These are phyloP conservation scores for Melanogaster broomeanus DNA, from an alignment of 768 basidiomycete species.

Conservation along the genomic window DNA sequence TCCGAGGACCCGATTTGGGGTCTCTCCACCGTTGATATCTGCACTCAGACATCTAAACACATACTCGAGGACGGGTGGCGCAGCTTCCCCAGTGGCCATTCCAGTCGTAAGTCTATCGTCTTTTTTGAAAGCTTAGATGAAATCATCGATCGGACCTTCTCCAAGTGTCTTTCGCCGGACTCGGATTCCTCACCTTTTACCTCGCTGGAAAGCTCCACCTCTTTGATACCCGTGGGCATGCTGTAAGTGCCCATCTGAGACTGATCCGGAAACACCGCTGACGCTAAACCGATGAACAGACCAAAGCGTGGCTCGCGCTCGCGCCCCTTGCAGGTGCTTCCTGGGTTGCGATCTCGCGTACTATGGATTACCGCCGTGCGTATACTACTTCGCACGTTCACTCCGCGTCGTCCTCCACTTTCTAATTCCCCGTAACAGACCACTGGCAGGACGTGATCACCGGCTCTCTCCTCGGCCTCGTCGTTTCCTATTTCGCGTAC, in stretches of 20 bases:
- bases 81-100: conserved; percentile 91
- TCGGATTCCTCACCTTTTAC: conserved; percentile 88
- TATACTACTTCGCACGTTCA: conserved; percentile 9
- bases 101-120: conserved; percentile 60
- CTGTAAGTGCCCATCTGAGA: conserved; percentile 42
- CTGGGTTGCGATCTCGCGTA: conserved; percentile 79
- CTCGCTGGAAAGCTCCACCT: conserved; percentile 89
- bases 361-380: conserved; percentile 89
- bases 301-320: conserved; percentile 82
- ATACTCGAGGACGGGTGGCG: conserved; percentile 81
- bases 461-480: conserved; percentile 73
- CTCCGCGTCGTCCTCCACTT: neutral
- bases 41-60: conserved; percentile 63
- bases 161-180: conserved; percentile 86
- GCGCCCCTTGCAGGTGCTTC: conserved; percentile 74
- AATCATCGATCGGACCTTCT: neutral
- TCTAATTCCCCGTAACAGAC: conserved; percentile 45
- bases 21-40: conserved; percentile 69
- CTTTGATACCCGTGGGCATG: conserved; percentile 78
- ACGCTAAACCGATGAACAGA: conserved; percentile 30
- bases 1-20: conserved; percentile 69
- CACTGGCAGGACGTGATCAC: conserved; percentile 91
- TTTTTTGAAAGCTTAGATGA: neutral
- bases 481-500: conserved; percentile 74
- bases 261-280: conserved; percentile 8